Evolutionary conservation across 768 basidiomycete genomes (phyloP), one percentile per base, ranked within the genome.

Genomic region (Amanita inopinata): DNA sequence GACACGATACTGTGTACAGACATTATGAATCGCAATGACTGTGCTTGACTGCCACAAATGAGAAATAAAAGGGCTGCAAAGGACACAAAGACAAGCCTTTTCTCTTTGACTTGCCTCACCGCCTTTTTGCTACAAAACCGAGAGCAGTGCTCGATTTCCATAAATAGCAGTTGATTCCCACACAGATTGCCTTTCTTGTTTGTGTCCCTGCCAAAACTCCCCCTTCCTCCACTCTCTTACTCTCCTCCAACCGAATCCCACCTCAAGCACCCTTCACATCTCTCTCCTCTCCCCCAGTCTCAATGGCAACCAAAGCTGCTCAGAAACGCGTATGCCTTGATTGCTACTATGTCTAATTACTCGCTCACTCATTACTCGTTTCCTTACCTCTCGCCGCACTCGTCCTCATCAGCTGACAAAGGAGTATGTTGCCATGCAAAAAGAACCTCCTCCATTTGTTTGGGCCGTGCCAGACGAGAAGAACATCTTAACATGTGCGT

Each of bases 381-480:
- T 19, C 45, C 33, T 28, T 12, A 20, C 18, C 24, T 19, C 27
- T 12, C 37, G 1, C 28, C 38, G 23, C 22, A 31, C 30, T 27
- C 14, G 28, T 25, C 23, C 20, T 17, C 34, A 14, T 28, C 58
- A 88, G 85, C 76, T 89, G 48, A 67, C 71, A 25, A 91, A 94
- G 64, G 93, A 97, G 69, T 92, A 83, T 64, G 76, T 86, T 53
- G 68, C 75, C 37, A 94, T 97, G 87, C 90, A 94, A 65, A 83
- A 67, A 56, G 82, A 86, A 47, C 90, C 94, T 10, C 94, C 94
- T 1, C 94, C 94, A 47, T 98, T 92, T 61, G 82, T 97, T 15
- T 93, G 87, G 83, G 93, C 94, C 28, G 74, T 74, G 22, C 94
- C 94, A 10, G 92, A 96, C 54, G 94, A 98, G 74, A 92, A 92